Percentiles rank a stretch among this genome's conserved stretches.
These are phyloP conservation scores for Botrytis hyacinthi DNA, from an alignment of 2,329 filamentous ascomycete genomes.

Conservation along the genomic window DNA sequence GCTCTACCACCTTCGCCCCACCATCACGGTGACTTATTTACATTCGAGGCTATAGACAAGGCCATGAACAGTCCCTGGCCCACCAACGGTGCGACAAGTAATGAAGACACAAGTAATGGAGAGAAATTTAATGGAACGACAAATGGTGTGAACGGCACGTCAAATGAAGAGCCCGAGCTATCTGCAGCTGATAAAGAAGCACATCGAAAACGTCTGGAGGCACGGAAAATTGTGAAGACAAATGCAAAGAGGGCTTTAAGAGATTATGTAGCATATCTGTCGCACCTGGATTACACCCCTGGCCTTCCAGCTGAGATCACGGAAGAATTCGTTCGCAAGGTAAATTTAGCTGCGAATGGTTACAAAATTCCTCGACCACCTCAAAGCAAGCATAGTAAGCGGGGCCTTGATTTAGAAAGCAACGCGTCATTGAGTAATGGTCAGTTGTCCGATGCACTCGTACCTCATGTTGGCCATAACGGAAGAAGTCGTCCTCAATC, in stretches of 20 bases:
- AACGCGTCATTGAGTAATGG: slow-evolving; percentile 38
- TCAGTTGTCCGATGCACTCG: slow-evolving; percentile 44
- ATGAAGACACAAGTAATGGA: slow-evolving; percentile 26
- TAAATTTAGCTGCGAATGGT: slow-evolving; percentile 55
- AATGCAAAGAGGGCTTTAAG: slow-evolving; percentile 74
- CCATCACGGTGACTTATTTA: slow-evolving; percentile 26
- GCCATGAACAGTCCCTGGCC: not conserved
- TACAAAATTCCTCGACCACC: slow-evolving; percentile 41
- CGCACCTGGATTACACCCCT: slow-evolving; percentile 75
- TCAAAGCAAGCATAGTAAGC: slow-evolving; percentile 27
- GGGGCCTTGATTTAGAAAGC: slow-evolving; percentile 35
- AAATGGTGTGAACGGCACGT: slow-evolving; percentile 27
- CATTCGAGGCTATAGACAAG: not conserved
- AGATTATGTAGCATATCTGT: slow-evolving; percentile 71
- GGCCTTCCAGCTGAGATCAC: slow-evolving; percentile 39
- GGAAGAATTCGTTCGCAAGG: slow-evolving; percentile 53
- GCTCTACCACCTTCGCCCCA: slow-evolving; percentile 46
- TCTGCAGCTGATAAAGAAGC: slow-evolving; percentile 48
- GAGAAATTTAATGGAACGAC: slow-evolving; percentile 19
- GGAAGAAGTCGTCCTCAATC: slow-evolving; percentile 37
- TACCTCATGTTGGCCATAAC: slow-evolving; percentile 42
- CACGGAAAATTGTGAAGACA: slow-evolving; percentile 66
- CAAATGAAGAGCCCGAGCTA: slow-evolving; percentile 34
- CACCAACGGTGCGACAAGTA: slow-evolving; percentile 29
- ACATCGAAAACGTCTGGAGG: slow-evolving; percentile 49